Conservation (phyloP, 345 rosid species). For the Populus deltoides region DNA sequence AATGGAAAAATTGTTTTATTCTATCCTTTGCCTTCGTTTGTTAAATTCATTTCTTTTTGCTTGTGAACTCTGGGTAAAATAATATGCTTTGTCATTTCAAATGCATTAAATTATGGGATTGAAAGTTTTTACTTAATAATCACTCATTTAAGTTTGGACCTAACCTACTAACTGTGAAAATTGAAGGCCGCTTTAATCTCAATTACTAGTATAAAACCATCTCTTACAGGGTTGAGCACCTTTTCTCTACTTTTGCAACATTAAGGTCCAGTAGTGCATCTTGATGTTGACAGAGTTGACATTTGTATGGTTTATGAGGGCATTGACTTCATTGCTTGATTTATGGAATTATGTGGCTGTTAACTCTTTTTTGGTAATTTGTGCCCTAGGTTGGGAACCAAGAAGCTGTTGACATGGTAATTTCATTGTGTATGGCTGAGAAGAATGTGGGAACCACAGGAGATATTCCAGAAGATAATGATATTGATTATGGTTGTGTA, state of each 20-base stretch:
- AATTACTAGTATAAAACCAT: background rate
- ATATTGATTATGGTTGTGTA: constrained; percentile 38
- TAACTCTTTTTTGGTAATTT: constrained; percentile 2
- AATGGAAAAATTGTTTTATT: background rate
- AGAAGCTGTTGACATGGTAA: constrained; percentile 62
- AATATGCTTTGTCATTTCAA: background rate
- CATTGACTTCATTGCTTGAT: background rate
- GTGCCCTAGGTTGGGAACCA: constrained; percentile 58
- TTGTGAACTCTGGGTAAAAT: background rate
- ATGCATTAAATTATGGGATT: background rate
- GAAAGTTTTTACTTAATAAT: too few species aligned
- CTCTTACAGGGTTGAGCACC: background rate
- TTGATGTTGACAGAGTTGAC: background rate
- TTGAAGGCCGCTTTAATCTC: background rate
- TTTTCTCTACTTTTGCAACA: background rate
- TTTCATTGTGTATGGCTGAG: constrained; percentile 24
- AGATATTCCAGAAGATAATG: constrained; percentile 24
- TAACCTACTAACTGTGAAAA: background rate
- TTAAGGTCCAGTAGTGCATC: background rate
- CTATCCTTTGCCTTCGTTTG: background rate
- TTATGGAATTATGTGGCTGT: background rate
- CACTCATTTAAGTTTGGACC: too few species aligned
- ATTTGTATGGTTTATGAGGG: background rate
- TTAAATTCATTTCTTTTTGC: background rate
- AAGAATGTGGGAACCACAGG: constrained; percentile 25